These are phyloP conservation scores for Metschnikowia henanensis DNA, from an alignment of 805 yeast genomes.

Conservation along the genomic window DNA sequence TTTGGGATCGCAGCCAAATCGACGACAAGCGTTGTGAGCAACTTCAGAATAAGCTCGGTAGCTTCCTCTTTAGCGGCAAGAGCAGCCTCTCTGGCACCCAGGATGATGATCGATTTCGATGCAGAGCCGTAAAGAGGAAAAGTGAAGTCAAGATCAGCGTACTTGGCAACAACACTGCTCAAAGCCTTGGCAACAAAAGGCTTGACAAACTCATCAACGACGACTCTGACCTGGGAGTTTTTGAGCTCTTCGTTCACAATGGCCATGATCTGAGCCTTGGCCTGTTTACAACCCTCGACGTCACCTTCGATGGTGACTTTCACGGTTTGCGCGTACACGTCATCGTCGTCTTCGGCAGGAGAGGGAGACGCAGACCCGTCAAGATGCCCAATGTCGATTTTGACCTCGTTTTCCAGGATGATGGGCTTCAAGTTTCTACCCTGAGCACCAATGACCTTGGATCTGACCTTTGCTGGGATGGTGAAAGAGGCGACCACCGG, in stretches of 20 bases:
- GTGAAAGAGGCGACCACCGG: conserved; percentile 61
- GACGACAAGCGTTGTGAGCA: conserved; percentile 46
- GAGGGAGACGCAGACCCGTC: conserved; percentile 20
- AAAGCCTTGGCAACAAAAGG: conserved; percentile 28
- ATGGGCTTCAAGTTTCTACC: conserved; percentile 84
- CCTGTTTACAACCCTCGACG: conserved; percentile 74
- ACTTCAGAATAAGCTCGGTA: conserved; percentile 41
- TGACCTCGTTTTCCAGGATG: conserved; percentile 63
- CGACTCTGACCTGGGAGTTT: conserved; percentile 48
- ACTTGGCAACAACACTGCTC: conserved; percentile 20
- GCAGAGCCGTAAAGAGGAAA: conserved; percentile 41
- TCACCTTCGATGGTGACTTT: conserved; percentile 78
- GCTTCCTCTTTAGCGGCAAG: conserved; percentile 54
- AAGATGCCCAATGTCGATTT: conserved; percentile 61
- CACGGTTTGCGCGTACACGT: conserved; percentile 58
- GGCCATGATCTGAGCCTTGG: conserved; percentile 64
- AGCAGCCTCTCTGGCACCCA: conserved; percentile 73
- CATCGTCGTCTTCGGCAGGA: conserved; percentile 43
- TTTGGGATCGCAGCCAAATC: conserved; percentile 67
- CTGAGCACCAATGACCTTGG: conserved; percentile 82
- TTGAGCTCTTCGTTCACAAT: conserved; percentile 79
- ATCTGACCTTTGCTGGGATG: conserved; percentile 75
- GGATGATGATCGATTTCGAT: conserved; percentile 44
- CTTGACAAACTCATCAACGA: conserved; percentile 42
- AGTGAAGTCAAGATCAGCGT: conserved; percentile 30